These are phyloP conservation scores for Saturnispora kantuleensis DNA, from an alignment of 805 yeast genomes.

Conservation along the genomic window DNA sequence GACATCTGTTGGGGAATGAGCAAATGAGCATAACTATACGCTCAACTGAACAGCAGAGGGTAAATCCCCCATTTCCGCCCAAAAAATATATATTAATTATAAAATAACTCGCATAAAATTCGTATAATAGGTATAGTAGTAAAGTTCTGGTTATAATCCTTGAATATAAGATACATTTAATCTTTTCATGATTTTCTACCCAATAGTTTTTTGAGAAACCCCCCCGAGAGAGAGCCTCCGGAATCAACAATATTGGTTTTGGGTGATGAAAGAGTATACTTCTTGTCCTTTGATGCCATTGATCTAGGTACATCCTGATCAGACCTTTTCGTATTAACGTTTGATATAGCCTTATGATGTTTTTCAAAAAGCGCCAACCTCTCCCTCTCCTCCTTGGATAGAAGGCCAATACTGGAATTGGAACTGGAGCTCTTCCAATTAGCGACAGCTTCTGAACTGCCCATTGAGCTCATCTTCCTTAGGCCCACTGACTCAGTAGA, in stretches of 20 bases:
- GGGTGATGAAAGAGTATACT: no score
- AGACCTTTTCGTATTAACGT: constrained; percentile 13
- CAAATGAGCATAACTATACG: not conserved
- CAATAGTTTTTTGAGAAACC: constrained; percentile 10
- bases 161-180: not conserved
- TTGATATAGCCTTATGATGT: constrained; percentile 23
- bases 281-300: not conserved
- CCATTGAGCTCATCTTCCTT: not conserved
- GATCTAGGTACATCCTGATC: not conserved
- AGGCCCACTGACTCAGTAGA: not conserved
- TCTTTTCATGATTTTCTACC: constrained; percentile 5
- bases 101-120: no score
- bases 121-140: not conserved
- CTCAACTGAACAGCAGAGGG: no score
- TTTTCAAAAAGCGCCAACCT: constrained; percentile 22
- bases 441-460: not conserved
- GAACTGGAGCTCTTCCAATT: constrained; percentile 7
- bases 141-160: not conserved
- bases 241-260: no score
- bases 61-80: no score
- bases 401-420: not conserved
- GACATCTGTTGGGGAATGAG: not conserved
- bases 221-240: not conserved
- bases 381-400: constrained; percentile 8
- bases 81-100: no score